Evolutionary conservation across 305 asterid genomes (phyloP), one percentile per base, ranked within the genome.

Genomic region (Solanum hybrid): DNA sequence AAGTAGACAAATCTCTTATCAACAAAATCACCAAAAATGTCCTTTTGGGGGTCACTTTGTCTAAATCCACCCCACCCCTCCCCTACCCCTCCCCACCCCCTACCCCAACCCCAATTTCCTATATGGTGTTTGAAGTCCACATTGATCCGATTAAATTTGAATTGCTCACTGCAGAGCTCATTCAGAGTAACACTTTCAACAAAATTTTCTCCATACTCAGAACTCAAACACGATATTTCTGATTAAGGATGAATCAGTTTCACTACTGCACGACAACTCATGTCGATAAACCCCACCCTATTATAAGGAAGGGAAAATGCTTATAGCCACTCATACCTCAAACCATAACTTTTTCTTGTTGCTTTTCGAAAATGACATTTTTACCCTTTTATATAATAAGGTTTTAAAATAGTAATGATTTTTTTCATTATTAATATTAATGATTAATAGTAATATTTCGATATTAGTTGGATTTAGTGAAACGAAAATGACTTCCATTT

Each of bases 11-110:
- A 84, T 15, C 20, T 26, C 87, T 3, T 51, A 78, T 70, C 79
- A 36, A 87, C 79, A 36, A 87, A 81, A 61, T 86, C 89, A 90
- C 90, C 89, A 89, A 87, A 89, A 90, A 10, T 61, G 92, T 89
- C 89, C 92, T 90, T 87, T 90, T 90, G 86, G 79, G 75, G 34
- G 27, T 38, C 70, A 7, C 36, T 29, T 24, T 33, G 78, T 83
- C 89, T 14, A 57, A 65, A 27, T 27, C 85, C 26, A 72, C 37
- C 33, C 32, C 51, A 22, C 2, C 57, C 15, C 14, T 41, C 38
- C 75, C 45, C 77, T 12, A 10, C 24, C 12, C 38, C 37, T n/a
- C 14, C 24, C 12, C 38, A 10, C 51, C 38, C 75, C 68, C 77
- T 11, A 10, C n/a, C 12, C 38, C 37, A 31, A 10, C 33, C 32